A percentile compares a stretch with the other conserved stretches of the same genome.
These are phyloP conservation scores for sorghum (Sorghum bicolor) DNA, from an alignment of 176 grass and related monocot species.

Conservation along the genomic window DNA sequence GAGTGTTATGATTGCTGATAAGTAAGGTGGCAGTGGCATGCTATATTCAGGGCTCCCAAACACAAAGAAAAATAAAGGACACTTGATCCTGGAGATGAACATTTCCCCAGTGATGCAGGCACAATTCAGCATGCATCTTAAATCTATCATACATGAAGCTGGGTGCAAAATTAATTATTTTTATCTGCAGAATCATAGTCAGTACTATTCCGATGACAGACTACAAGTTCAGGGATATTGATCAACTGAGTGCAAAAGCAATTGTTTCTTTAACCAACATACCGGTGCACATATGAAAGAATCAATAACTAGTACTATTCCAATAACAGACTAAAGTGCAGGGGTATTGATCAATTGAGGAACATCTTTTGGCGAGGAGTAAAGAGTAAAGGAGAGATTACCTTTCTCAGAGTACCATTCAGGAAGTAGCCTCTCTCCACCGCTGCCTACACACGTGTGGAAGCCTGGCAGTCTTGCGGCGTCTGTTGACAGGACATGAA, in stretches of 20 bases:
- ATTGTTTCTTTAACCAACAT: not conserved
- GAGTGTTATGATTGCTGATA: not conserved
- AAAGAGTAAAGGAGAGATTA: not conserved
- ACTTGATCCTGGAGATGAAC: not conserved
- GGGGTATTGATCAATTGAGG: too few species aligned
- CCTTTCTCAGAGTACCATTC: conserved; percentile 94
- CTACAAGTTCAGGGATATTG: not conserved
- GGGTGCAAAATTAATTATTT: not conserved
- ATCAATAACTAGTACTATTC: too few species aligned
- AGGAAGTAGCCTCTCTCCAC: conserved; percentile 73
- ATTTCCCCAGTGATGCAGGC: not conserved
- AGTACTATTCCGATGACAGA: not conserved
- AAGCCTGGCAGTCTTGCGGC: conserved; percentile 86
- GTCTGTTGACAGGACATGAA: conserved; percentile 40
- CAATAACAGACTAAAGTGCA: not conserved
- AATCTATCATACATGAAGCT: not conserved
- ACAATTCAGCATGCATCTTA: not conserved
- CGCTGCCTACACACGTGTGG: conserved; percentile 80
- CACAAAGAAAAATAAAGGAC: not conserved
- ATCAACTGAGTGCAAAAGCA: not conserved
- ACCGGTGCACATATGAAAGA: not conserved
- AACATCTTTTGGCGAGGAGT: not conserved
- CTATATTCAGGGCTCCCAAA: not conserved
- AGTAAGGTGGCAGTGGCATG: not conserved
- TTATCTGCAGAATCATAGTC: not conserved